Conservation (phyloP, 257 asterid species). For the Przewalskia tangutica region DNA sequence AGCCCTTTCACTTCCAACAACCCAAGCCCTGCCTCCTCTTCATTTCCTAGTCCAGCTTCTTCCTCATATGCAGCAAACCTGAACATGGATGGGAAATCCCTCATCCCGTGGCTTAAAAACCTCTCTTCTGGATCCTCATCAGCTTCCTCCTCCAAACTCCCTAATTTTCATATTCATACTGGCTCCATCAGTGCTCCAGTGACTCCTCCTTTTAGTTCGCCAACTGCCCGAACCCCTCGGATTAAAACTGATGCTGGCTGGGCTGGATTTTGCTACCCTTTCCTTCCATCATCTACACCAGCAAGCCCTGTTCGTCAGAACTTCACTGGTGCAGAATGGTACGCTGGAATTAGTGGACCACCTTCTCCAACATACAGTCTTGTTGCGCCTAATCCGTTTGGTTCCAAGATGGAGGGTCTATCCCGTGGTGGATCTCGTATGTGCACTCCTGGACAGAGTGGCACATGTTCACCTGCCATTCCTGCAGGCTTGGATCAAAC, state of each 20-base stretch:
- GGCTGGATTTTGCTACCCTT: constrained; percentile 37
- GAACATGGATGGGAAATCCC: constrained; percentile 41
- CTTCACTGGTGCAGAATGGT: constrained; percentile 25
- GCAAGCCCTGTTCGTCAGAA: constrained; percentile 38
- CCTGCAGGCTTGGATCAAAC: constrained; percentile 28
- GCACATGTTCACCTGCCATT: constrained; percentile 69
- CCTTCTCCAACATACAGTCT: constrained; percentile 76
- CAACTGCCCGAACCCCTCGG: constrained; percentile 45
- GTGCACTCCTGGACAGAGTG: constrained; percentile 57
- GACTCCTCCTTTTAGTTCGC: constrained; percentile 67
- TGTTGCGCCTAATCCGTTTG: constrained; percentile 59
- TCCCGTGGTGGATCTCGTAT: constrained; percentile 36
- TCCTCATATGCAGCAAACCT: constrained; percentile 22
- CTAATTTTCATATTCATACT: constrained; percentile 30
- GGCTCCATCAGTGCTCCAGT: constrained; percentile 76
- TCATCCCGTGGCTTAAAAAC: constrained; percentile 72
- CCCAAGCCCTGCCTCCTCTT: constrained; percentile 49
- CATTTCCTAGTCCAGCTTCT: constrained; percentile 56
- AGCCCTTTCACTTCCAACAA: constrained; percentile 42
- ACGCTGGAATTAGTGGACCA: constrained; percentile 25
- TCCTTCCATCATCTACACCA: constrained; percentile 41
- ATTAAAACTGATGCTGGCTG: constrained; percentile 22
- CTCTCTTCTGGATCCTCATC: constrained; percentile 46
- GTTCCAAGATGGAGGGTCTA: constrained; percentile 31
- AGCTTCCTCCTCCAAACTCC: constrained; percentile 32